Conservation (phyloP, 2,329 filamentous ascomycete genomes). For the Aureobasidium musti region DNA sequence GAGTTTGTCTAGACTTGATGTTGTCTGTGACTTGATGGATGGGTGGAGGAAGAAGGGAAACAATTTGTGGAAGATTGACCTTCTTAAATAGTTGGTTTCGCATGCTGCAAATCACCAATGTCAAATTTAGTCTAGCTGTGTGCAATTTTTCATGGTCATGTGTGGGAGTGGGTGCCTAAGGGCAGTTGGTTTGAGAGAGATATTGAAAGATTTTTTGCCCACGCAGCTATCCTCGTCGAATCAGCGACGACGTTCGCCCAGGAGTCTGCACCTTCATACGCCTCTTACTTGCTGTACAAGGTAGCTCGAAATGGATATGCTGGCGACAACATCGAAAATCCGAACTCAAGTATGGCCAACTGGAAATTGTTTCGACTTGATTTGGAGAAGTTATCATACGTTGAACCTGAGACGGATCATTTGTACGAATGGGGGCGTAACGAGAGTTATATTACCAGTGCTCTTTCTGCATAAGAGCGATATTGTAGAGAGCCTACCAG, state of each 20-base stretch:
- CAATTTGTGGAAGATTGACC: neutral
- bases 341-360: no score
- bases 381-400: no score
- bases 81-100: neutral
- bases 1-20: neutral
- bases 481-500: neutral
- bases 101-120: neutral
- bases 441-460: neutral
- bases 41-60: neutral
- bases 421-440: no score
- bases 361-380: no score
- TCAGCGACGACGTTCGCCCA: neutral
- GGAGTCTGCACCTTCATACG: no score
- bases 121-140: neutral
- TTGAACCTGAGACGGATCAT: no score
- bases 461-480: neutral
- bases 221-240: neutral
- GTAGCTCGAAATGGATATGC: neutral
- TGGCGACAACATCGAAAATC: neutral
- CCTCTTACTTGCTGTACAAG: neutral
- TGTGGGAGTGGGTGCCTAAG: neutral
- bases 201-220: neutral
- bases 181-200: neutral
- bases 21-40: constrained; percentile 1
- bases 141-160: neutral